Base-by-base conservation (phyloP, 768 basidiomycete species). In the Mycena sanguinolenta region DNA sequence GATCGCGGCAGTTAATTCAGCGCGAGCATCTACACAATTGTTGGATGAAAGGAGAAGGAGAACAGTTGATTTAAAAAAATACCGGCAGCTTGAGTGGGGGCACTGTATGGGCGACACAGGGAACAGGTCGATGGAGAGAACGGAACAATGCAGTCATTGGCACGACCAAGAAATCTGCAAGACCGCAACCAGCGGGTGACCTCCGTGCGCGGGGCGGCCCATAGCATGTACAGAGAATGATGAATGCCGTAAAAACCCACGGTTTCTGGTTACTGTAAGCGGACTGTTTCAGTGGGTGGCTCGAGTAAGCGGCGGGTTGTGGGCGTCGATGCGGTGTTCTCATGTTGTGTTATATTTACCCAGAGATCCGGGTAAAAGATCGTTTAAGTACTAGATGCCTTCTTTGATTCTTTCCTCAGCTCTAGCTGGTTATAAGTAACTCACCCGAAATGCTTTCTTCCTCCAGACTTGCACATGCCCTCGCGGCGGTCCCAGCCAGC, bases 1-100 rank as follows among this genome's bases (percentile, higher is more conserved):
- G 27, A 93, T 85, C 62, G 87, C 87, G 49, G 77, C 75, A 61
- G 84, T 78, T 36, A 94, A 82, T 59, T 80, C 83, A 46, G 84
- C 74, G 27, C 91, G 88, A 65, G 92, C 77, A 66, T 88, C 92
- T 90, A 66, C 25, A 27, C 12, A 14, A 50, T 12, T 27, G 44
- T n/a, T 46, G 46, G 46, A 49, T 25, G 25, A 27, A 25, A 25
- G n/a, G n/a, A 13, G 49, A 9, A 32, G 8, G 32, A n/a, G n/a
- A n/a, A n/a, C 27, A 53, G 32, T n/a, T n/a, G n/a, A n/a, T n/a
- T n/a, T n/a, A n/a, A n/a, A n/a, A n/a, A n/a, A 34, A 23, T 55
- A 59, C 65, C 74, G 52, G 64, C 55, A 50, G 49, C 58, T 28
- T 64, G 27, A 14, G 46, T 38, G 32, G 34, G 28, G 27, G 50